Evolutionary conservation across 768 basidiomycete genomes (phyloP).

Genomic region (Trametes villosa): DNA sequence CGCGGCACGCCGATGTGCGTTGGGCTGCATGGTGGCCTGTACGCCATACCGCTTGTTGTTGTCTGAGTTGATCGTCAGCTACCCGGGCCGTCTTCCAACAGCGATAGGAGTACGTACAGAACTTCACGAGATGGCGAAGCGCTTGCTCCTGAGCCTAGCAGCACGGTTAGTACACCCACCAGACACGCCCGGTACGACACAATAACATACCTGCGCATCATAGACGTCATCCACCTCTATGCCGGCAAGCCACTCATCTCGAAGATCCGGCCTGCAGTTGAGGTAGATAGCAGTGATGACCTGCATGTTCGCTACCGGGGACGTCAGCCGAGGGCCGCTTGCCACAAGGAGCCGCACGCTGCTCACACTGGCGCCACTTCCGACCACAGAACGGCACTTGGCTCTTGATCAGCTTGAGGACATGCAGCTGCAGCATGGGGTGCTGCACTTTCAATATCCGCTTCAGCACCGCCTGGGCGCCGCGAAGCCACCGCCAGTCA

Average conservation of each 20-base stretch:
- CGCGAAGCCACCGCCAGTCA: background rate
- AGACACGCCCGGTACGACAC: constrained; percentile 6
- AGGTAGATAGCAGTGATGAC: constrained; percentile 98
- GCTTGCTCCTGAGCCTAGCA: constrained; percentile 92
- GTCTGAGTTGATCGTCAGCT: constrained; percentile 50
- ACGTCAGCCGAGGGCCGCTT: constrained; percentile 6
- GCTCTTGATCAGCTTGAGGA: constrained; percentile 97
- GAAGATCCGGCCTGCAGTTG: constrained; percentile 93
- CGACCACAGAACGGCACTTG: constrained; percentile 98
- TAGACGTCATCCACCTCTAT: constrained; percentile 88
- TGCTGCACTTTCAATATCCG: constrained; percentile 93
- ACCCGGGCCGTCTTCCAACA: background rate
- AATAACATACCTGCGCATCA: constrained; percentile 76
- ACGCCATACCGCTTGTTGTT: constrained; percentile 90
- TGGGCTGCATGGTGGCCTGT: constrained; percentile 51
- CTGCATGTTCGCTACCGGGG: constrained; percentile 91
- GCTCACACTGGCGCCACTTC: constrained; percentile 95
- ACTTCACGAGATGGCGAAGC: constrained; percentile 89
- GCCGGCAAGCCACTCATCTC: constrained; percentile 97
- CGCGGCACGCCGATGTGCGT: constrained; percentile 76
- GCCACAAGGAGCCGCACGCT: constrained; percentile 3
- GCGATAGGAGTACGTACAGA: constrained; percentile 64
- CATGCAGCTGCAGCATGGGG: constrained; percentile 90
- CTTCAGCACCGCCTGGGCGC: constrained; percentile 85
- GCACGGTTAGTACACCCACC: constrained; percentile 5